Evolutionary conservation across 192 early-diverging fungal species (phyloP).

Genomic region (Rhizoclosmatium sp.): DNA sequence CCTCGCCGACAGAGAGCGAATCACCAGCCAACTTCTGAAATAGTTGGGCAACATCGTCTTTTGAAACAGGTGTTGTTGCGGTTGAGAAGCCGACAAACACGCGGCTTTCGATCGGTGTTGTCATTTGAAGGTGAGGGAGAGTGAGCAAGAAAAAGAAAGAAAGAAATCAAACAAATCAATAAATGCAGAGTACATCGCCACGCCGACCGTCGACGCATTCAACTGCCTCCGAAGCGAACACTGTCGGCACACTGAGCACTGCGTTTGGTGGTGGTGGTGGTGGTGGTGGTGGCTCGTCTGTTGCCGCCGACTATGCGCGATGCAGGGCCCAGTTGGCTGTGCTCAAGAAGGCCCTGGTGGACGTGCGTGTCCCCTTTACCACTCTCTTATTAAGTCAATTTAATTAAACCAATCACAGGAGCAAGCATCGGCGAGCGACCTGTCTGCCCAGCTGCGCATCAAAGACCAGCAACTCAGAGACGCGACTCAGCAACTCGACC

Average conservation of each 20-base stretch:
- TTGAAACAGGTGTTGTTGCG: not conserved
- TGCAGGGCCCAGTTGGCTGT: constrained; percentile 19
- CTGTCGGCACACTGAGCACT: too few relatives aligned
- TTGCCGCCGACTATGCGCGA: not conserved
- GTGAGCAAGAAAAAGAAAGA: too few relatives aligned
- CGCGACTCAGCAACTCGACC: constrained; percentile 7
- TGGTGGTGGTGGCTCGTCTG: too few relatives aligned
- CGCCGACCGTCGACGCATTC: too few relatives aligned
- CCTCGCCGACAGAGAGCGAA: not conserved
- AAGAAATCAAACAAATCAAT: too few relatives aligned
- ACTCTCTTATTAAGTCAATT: too few relatives aligned
- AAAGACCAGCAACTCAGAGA: not conserved
- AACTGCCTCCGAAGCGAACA: too few relatives aligned
- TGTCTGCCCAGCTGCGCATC: not conserved
- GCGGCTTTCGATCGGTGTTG: too few relatives aligned
- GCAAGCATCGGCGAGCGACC: constrained; percentile 8
- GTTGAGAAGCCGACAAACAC: not conserved
- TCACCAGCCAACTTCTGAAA: not conserved
- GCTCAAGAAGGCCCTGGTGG: constrained; percentile 10
- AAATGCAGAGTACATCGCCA: too few relatives aligned
- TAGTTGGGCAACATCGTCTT: not conserved
- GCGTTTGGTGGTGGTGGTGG: too few relatives aligned
- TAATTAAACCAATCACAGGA: not conserved
- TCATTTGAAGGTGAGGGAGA: too few relatives aligned
- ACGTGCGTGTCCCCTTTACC: not conserved